A percentile compares a stretch with the other conserved stretches of the same genome.
Evolutionary conservation across 768 basidiomycete genomes (phyloP).

Genomic region (Calocera cornea): DNA sequence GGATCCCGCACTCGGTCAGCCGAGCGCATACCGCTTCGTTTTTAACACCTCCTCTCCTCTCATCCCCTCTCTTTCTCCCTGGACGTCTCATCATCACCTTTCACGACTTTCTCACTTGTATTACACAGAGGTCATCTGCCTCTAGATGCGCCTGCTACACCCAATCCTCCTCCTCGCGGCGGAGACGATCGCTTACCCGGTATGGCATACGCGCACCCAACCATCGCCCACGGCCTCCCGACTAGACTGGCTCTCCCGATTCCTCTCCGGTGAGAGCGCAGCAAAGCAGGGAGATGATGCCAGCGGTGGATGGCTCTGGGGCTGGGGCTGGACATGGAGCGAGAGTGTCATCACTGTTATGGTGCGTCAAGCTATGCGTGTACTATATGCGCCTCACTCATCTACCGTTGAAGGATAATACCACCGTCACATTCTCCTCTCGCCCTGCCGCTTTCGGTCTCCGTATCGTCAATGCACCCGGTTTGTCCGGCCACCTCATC

Average conservation of each 20-base stretch:
- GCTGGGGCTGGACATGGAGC: constrained; percentile 4
- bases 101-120: neutral
- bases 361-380: neutral
- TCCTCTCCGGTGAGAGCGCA: neutral
- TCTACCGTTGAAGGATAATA: neutral
- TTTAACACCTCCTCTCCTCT: neutral
- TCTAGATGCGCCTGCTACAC: neutral
- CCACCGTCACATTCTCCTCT: constrained; percentile 55
- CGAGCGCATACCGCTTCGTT: neutral
- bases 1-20: neutral
- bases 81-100: neutral
- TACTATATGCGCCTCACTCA: neutral
- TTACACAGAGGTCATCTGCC: neutral
- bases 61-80: neutral
- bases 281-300: neutral
- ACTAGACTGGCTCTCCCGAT: neutral
- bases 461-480: constrained; percentile 32
- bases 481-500: constrained; percentile 55
- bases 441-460: constrained; percentile 65
- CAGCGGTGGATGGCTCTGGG: neutral
- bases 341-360: constrained; percentile 1
- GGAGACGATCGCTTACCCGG: neutral
- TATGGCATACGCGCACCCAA: neutral
- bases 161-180: neutral
- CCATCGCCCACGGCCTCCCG: neutral